Percentiles rank a stretch among this genome's conserved stretches.
These are phyloP conservation scores for Neofusicoccum cordaticola DNA, from an alignment of 2,329 filamentous ascomycete species.

Conservation along the genomic window DNA sequence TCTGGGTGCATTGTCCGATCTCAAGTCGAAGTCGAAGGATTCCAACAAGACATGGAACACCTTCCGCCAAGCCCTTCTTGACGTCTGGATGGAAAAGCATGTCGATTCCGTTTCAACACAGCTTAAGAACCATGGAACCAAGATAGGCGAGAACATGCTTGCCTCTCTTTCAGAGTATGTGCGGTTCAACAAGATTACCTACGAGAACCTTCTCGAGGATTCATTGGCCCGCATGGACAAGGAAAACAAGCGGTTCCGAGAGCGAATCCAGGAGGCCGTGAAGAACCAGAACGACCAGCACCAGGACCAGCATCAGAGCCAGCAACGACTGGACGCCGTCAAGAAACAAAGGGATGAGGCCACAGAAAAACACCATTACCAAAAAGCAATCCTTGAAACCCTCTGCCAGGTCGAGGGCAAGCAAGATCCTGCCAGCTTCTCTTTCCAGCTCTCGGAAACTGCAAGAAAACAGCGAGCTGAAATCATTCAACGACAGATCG, in stretches of 20 bases:
- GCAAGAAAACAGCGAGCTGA: not conserved
- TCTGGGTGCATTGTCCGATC: not conserved
- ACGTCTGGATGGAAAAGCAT: not conserved
- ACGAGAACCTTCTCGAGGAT: not conserved
- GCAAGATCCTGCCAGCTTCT: not conserved
- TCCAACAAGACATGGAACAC: not conserved
- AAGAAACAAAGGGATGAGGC: constrained; percentile 9
- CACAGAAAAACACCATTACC: not conserved
- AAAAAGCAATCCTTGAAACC: constrained; percentile 4
- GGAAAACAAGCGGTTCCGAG: not conserved
- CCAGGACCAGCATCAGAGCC: not conserved
- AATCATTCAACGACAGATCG: constrained; percentile 1
- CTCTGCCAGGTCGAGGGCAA: not conserved
- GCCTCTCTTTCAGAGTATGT: constrained; percentile 17
- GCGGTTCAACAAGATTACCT: not conserved
- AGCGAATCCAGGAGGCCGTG: not conserved
- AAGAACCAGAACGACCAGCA: not conserved
- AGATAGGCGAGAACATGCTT: constrained; percentile 19
- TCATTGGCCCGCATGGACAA: not conserved
- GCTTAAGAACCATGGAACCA: not conserved
- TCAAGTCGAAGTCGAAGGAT: constrained; percentile 1
- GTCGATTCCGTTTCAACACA: not conserved
- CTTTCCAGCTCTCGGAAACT: not conserved
- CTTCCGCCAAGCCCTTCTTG: constrained; percentile 1
- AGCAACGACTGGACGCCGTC: not conserved